Percentiles rank a stretch among this genome's conserved stretches.
These are phyloP conservation scores for Nitzschia sp. DNA, from an alignment of 108 stramenopile species.

Conservation along the genomic window DNA sequence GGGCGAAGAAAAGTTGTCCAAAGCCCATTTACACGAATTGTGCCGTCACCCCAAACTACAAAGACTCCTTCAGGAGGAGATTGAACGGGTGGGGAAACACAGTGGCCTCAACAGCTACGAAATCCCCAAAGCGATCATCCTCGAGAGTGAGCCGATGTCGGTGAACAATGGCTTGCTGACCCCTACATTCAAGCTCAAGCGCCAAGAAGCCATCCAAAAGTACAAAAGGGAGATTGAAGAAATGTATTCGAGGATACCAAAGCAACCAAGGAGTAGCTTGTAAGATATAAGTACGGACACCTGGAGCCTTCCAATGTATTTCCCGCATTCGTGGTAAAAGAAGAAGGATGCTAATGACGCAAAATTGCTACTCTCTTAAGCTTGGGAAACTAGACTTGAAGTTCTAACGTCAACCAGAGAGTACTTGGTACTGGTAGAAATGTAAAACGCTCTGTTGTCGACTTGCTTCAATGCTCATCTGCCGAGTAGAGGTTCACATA, in stretches of 20 bases:
- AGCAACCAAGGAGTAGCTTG: conserved; percentile 7
- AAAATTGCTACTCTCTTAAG: too few relatives aligned
- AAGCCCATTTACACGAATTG: conserved; percentile 62
- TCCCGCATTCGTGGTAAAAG: too few relatives aligned
- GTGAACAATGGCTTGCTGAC: conserved; percentile 88
- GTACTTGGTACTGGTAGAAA: too few relatives aligned
- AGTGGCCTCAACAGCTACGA: conserved; percentile 92
- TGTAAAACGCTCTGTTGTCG: too few relatives aligned
- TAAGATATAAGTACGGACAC: not conserved
- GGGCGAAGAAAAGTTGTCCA: conserved; percentile 26
- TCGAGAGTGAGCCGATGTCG: conserved; percentile 75
- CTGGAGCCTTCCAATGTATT: too few relatives aligned
- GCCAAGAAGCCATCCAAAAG: conserved; percentile 67
- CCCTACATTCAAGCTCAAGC: conserved; percentile 95
- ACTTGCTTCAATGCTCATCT: too few relatives aligned
- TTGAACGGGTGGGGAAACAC: conserved; percentile 53
- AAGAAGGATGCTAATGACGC: too few relatives aligned
- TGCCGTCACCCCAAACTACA: conserved; percentile 66
- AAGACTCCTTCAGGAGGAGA: conserved; percentile 61
- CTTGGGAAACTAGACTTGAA: too few relatives aligned
- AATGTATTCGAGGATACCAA: conserved; percentile 66
- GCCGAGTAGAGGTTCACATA: too few relatives aligned
- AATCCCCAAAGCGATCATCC: conserved; percentile 74
- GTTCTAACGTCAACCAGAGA: too few relatives aligned
- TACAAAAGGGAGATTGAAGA: conserved; percentile 80